Evolutionary conservation across 768 basidiomycete species (phyloP).

Genomic region (Phlegmacium glaucopus): DNA sequence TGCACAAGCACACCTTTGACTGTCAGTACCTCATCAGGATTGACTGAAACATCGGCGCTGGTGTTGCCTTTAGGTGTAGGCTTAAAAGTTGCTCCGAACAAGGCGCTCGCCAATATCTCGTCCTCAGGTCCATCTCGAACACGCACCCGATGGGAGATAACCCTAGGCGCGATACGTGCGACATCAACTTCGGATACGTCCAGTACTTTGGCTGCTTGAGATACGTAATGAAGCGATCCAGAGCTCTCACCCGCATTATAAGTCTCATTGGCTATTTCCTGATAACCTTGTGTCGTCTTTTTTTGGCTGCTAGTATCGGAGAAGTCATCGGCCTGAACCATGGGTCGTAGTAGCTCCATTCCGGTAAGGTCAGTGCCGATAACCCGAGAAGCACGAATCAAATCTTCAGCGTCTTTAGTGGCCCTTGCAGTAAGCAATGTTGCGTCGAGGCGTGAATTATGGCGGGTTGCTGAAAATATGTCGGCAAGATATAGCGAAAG

Average conservation of each 20-base stretch:
- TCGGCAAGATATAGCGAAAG: conserved; percentile 68
- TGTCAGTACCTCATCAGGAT: conserved; percentile 32
- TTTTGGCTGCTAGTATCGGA: neutral
- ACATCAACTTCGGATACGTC: conserved; percentile 76
- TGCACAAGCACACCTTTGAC: conserved; percentile 64
- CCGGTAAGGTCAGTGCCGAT: conserved; percentile 61
- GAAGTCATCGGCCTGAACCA: neutral
- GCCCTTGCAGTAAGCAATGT: conserved; percentile 61
- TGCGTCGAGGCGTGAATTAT: conserved; percentile 66
- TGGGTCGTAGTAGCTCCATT: conserved; percentile 45
- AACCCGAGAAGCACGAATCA: conserved; percentile 64
- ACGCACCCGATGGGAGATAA: conserved; percentile 72
- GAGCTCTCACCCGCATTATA: neutral
- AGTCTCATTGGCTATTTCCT: neutral
- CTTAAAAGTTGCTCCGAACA: conserved; percentile 55
- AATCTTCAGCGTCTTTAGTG: conserved; percentile 60
- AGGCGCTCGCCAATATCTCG: conserved; percentile 61
- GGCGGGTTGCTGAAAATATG: conserved; percentile 70
- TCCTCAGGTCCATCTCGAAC: conserved; percentile 68
- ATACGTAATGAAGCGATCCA: conserved; percentile 9
- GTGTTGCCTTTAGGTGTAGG: conserved; percentile 1
- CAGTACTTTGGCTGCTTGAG: conserved; percentile 27
- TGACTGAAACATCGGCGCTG: conserved; percentile 3
- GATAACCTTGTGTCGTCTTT: neutral
- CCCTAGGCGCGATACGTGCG: conserved; percentile 68